phyloP scores from a whole-genome alignment of 352 stramenopile species.

The Plasmopara viticola region DNA sequence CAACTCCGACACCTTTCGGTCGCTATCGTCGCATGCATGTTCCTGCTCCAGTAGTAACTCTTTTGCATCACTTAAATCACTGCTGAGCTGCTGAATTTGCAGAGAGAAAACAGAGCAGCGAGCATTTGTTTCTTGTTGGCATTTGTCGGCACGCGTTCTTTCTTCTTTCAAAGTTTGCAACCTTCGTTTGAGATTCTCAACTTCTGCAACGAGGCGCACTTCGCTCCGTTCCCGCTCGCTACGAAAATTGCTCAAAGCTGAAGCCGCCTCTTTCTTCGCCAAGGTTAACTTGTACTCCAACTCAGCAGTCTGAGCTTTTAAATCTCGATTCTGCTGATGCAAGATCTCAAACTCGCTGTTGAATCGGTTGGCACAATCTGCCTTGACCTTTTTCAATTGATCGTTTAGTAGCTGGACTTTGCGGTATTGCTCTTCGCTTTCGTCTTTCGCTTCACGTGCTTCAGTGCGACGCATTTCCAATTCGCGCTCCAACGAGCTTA shows the following conservation, averaged over 20 bases:
- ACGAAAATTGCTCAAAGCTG: constrained; percentile 26
- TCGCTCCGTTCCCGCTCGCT: constrained; percentile 49
- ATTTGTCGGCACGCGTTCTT: constrained; percentile 38
- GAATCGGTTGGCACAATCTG: constrained; percentile 46
- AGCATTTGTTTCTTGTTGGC: constrained; percentile 44
- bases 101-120: constrained; percentile 34
- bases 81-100: constrained; percentile 48
- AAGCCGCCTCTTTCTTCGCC: constrained; percentile 34
- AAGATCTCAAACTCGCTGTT: constrained; percentile 45
- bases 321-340: constrained; percentile 53
- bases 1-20: constrained; percentile 61
- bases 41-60: constrained; percentile 55
- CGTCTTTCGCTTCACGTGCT: constrained; percentile 51
- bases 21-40: constrained; percentile 56
- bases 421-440: constrained; percentile 54
- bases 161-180: constrained; percentile 58
- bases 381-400: constrained; percentile 73
- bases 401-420: constrained; percentile 62
- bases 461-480: constrained; percentile 52
- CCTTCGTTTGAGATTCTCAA: constrained; percentile 52
- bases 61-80: constrained; percentile 49
- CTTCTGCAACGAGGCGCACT: constrained; percentile 46
- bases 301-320: constrained; percentile 44
- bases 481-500: constrained; percentile 42
- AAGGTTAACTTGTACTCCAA: constrained; percentile 46